These are phyloP conservation scores for Penicillium sp. DNA, from an alignment of 2,329 filamentous ascomycete genomes.

Conservation along the genomic window DNA sequence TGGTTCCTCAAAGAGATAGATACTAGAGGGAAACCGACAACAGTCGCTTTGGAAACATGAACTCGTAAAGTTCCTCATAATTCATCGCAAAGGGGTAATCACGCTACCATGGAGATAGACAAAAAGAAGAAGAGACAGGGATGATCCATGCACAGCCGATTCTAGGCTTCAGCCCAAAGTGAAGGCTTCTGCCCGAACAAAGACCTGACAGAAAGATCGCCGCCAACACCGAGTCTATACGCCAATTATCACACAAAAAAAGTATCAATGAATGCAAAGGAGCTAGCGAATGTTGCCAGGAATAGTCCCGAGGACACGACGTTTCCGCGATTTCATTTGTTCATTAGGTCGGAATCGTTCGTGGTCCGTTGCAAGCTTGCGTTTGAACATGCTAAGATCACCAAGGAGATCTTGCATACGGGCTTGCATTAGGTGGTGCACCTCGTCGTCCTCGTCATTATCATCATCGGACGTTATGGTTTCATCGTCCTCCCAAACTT, in stretches of 20 bases:
- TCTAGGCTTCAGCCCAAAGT: neutral
- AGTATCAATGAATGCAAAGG: neutral
- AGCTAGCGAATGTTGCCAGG: constrained; percentile 27
- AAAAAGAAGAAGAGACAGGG: constrained; percentile 6
- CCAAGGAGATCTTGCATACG: constrained; percentile 80
- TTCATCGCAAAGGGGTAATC: constrained; percentile 21
- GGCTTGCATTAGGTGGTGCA: constrained; percentile 66
- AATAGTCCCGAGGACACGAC: constrained; percentile 32
- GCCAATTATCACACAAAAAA: neutral
- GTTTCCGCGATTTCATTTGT: constrained; percentile 22
- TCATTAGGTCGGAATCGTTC: constrained; percentile 38
- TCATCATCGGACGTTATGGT: constrained; percentile 49
- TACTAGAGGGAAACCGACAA: neutral
- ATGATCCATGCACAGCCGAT: neutral
- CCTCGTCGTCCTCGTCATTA: constrained; percentile 42
- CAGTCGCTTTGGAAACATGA: constrained; percentile 12
- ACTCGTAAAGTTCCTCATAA: constrained; percentile 21
- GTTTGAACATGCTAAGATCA: constrained; percentile 75
- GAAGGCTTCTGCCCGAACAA: constrained; percentile 15
- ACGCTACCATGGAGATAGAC: constrained; percentile 20
- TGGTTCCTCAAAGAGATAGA: neutral
- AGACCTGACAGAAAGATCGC: constrained; percentile 13
- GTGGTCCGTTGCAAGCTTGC: constrained; percentile 78
- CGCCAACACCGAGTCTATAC: constrained; percentile 14
- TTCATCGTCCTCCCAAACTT: constrained; percentile 51